A percentile compares a stretch with the other conserved stretches of the same genome.
Conservation (phyloP, 192 early-diverging fungal species). For the Borealophlyctis nickersoniae region DNA sequence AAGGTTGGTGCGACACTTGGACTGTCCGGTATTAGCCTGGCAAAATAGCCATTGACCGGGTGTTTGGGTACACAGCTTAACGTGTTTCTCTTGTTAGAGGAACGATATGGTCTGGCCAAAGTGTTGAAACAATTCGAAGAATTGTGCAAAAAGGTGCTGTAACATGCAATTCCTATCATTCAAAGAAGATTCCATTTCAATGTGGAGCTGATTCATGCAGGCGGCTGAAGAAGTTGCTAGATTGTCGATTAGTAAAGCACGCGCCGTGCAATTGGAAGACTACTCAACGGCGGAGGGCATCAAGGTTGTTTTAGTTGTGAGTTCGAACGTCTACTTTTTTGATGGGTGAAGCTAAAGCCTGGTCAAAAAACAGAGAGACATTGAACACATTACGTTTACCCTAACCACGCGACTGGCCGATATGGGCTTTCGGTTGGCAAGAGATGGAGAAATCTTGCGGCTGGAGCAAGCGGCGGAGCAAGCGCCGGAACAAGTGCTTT, state of each 20-base stretch:
- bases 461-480: no score
- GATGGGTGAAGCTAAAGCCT: no score
- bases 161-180: slow-evolving; percentile 13
- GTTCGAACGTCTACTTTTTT: neutral
- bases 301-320: slow-evolving; percentile 41
- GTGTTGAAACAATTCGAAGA: slow-evolving; percentile 53
- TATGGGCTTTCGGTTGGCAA: no score
- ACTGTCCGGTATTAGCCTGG: no score
- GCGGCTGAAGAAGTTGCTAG: slow-evolving; percentile 47
- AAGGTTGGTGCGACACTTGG: slow-evolving; percentile 39
- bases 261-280: slow-evolving; percentile 66
- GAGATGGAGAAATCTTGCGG: no score
- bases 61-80: slow-evolving; percentile 8
- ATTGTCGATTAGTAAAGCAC: slow-evolving; percentile 52
- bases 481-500: no score
- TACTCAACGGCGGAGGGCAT: slow-evolving; percentile 72
- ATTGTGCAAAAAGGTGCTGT: slow-evolving; percentile 41
- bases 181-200: slow-evolving; percentile 6
- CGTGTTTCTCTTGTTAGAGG: slow-evolving; percentile 40
- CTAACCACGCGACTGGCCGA: no score
- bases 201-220: slow-evolving; percentile 23
- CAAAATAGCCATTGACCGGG: no score
- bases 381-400: slow-evolving; percentile 21
- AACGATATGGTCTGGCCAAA: slow-evolving; percentile 65
- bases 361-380: slow-evolving; percentile 16